Conservation (phyloP, 345 rosid species). For the Bruguiera gymnorhiza region DNA sequence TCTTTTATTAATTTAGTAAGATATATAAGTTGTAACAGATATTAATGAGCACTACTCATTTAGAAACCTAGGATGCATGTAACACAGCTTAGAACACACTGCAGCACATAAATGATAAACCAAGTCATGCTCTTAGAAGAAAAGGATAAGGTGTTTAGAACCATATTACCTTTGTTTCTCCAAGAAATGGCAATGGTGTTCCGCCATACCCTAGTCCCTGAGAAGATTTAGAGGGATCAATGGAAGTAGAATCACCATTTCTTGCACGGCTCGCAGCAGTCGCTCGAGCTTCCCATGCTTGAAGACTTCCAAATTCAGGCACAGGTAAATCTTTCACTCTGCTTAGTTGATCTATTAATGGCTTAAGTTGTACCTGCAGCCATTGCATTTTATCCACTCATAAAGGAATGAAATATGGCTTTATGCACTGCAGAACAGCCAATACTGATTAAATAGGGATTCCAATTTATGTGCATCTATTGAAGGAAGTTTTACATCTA, state of each 20-base stretch:
- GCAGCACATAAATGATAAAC: no score
- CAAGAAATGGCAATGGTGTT: slow-evolving; percentile 85
- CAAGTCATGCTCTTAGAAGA: no score
- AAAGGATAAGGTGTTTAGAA: not conserved
- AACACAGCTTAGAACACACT: no score
- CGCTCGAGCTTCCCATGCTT: slow-evolving; percentile 89
- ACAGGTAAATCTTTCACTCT: slow-evolving; percentile 74
- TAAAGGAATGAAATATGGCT: no score
- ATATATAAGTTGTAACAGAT: no score
- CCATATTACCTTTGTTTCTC: slow-evolving; percentile 72
- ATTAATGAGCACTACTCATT: no score
- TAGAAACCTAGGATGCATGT: no score
- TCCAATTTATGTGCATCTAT: no score
- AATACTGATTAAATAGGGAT: no score
- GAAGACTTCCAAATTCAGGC: slow-evolving; percentile 76
- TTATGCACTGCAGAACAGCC: no score
- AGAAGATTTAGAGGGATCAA: slow-evolving; percentile 68
- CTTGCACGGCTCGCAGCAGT: slow-evolving; percentile 53
- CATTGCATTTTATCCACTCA: slow-evolving; percentile 6
- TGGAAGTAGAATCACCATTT: slow-evolving; percentile 58
- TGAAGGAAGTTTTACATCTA: no score
- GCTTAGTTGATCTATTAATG: slow-evolving; percentile 64
- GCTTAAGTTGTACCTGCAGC: slow-evolving; percentile 72
- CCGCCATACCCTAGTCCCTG: slow-evolving; percentile 63
- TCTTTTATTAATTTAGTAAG: no score